These are phyloP conservation scores for Beauveria medogensis DNA, from an alignment of 2,329 filamentous ascomycete species.

Conservation along the genomic window DNA sequence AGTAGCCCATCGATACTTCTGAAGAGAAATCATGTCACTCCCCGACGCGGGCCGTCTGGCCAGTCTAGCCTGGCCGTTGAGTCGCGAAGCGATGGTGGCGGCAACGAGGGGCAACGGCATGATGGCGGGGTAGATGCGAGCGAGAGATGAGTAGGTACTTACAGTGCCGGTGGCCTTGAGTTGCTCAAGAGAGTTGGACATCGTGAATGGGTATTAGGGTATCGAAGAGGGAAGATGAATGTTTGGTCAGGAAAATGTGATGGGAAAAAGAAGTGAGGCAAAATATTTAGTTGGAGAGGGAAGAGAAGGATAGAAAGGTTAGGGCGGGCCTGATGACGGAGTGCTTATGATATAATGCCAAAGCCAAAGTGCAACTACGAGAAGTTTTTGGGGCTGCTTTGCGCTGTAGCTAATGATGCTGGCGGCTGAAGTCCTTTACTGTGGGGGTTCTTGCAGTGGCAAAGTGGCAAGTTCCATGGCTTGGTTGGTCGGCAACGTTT, in stretches of 20 bases:
- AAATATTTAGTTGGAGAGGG: slow-evolving; percentile 7
- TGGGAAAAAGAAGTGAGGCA: neutral
- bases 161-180: slow-evolving; percentile 88
- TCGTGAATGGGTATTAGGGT: slow-evolving; percentile 29
- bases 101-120: slow-evolving; percentile 10
- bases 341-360: slow-evolving; percentile 3
- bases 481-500: neutral
- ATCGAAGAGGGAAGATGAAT: neutral
- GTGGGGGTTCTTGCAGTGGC: neutral
- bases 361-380: neutral
- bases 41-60: neutral
- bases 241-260: slow-evolving; percentile 4
- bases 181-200: slow-evolving; percentile 82
- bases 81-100: neutral
- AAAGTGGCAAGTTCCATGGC: neutral
- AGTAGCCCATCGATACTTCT: neutral
- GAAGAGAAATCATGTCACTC: neutral
- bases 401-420: neutral
- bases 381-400: neutral
- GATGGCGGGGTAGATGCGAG: slow-evolving; percentile 19
- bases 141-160: slow-evolving; percentile 34
- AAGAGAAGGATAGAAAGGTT: slow-evolving; percentile 4
- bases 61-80: neutral
- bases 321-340: slow-evolving; percentile 8
- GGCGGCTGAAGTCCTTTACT: neutral